Base-by-base conservation (phyloP, 2,329 filamentous ascomycete genomes). In the Amphichorda felina region DNA sequence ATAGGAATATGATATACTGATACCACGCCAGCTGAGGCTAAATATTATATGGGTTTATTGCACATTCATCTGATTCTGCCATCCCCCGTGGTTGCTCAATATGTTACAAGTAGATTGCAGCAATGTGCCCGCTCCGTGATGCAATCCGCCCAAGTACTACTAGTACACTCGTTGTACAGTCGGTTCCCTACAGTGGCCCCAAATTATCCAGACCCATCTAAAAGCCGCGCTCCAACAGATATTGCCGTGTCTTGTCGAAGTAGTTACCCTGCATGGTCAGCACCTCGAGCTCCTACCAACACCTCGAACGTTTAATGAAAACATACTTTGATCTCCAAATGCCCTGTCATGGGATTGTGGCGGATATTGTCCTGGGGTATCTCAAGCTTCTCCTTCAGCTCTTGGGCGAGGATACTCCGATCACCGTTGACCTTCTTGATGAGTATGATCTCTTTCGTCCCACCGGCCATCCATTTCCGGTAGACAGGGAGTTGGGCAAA, bases 351-450 rank as follows among this genome's bases (percentile, higher is more conserved):
- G 15, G 61, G 61, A 44, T 74, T 74, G 30, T 75, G 43, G 42
- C 55, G 61, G 29, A 79, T 63, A 6, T 75, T 61, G 11, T 70
- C 62, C 34, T 66, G 51, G 17, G 68, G 57, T 29, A 89, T 50
- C 2, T 64, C 59, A 41, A 94, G 55, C 9, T 66, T 69, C 15
- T 59, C 50, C 26, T 66, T 60, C 38, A 96, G 53, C 45, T 87
- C 80, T 25, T 69, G 57, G 41, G 73, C 67, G 43, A 96, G 54
- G 3, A 64, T 70, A 22, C 63, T 56, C 34, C 76, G 50, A 53
- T 94, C 72, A 13, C 91, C 91, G 38, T 85, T 76, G 34, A 89
- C 70, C 58, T 83, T 87, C 55, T 86, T 82, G 38, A 98, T 61
- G 38, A 75, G 58, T 5, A 89, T 93, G 48, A 82, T 60, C 48